These are phyloP conservation scores for Globisporangium nunn DNA, from an alignment of 352 stramenopile species.

Conservation along the genomic window DNA sequence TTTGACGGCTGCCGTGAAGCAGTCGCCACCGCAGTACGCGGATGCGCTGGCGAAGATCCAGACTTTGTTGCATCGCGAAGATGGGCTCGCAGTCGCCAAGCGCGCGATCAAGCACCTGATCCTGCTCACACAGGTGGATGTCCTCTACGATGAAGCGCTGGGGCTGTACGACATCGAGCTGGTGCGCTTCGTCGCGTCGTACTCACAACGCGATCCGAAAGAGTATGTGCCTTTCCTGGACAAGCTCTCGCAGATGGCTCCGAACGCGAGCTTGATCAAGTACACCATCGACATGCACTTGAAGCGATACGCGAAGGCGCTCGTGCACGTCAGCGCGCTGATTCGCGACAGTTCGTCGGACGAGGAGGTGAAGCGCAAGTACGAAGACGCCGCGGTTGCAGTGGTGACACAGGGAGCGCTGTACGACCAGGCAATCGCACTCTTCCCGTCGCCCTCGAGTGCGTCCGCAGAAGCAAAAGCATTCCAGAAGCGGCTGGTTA, in stretches of 20 bases:
- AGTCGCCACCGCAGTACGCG: constrained; percentile 43
- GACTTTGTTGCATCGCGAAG: constrained; percentile 8
- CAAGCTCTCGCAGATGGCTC: constrained; percentile 24
- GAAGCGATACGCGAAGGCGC: constrained; percentile 28
- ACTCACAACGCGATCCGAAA: constrained; percentile 64
- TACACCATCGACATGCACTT: constrained; percentile 57
- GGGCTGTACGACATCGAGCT: constrained; percentile 62
- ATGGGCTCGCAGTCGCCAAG: constrained; percentile 20
- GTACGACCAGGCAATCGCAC: constrained; percentile 37
- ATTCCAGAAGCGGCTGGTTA: constrained; percentile 33
- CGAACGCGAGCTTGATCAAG: constrained; percentile 30
- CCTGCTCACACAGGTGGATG: constrained; percentile 61
- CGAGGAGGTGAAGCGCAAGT: constrained; percentile 7
- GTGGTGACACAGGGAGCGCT: constrained; percentile 39
- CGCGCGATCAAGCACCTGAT: constrained; percentile 68
- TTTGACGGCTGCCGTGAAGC: constrained; percentile 60
- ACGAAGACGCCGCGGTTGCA: constrained; percentile 27
- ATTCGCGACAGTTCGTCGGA: constrained; percentile 16
- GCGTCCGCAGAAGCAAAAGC: constrained; percentile 4
- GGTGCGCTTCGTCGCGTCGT: constrained; percentile 47
- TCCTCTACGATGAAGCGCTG: constrained; percentile 56
- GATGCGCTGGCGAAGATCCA: constrained; percentile 35
- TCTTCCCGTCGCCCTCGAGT: constrained; percentile 25
- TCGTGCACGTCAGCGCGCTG: constrained; percentile 33
- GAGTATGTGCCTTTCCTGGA: constrained; percentile 65